Conservation (phyloP, 208 protist species). For the Leishmania martiniquensis region DNA sequence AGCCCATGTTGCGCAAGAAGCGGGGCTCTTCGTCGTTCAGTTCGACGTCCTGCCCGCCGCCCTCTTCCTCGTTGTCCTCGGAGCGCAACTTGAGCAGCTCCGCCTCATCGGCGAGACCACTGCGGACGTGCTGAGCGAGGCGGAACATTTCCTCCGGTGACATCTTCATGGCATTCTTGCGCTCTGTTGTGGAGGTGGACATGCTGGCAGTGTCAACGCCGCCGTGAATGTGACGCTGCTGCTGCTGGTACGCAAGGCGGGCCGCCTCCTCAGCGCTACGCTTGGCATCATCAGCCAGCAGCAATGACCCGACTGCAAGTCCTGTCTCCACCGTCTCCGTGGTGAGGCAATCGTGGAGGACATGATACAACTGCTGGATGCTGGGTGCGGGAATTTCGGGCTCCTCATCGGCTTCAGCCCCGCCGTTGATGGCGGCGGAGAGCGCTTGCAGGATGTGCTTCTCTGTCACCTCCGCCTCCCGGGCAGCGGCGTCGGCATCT, state of each 20-base stretch:
- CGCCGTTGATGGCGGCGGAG: constrained; percentile 29
- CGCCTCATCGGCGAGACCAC: constrained; percentile 81
- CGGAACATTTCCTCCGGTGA: constrained; percentile 89
- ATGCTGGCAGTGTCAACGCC: constrained; percentile 38
- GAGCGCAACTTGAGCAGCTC: constrained; percentile 68
- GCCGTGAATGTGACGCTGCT: constrained; percentile 29
- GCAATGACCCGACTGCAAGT: constrained; percentile 65
- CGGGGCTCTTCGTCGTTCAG: constrained; percentile 85
- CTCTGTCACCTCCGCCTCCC: constrained; percentile 22
- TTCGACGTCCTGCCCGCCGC: constrained; percentile 58
- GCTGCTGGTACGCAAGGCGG: constrained; percentile 44
- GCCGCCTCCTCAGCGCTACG: constrained; percentile 50
- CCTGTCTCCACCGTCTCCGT: constrained; percentile 41
- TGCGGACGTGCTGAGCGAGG: constrained; percentile 83
- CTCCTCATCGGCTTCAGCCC: constrained; percentile 28
- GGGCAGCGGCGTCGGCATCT: constrained; percentile 3
- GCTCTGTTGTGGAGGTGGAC: constrained; percentile 45
- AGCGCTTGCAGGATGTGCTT: constrained; percentile 28
- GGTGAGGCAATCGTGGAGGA: constrained; percentile 52
- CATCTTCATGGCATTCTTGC: constrained; percentile 76
- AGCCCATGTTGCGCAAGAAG: constrained; percentile 70
- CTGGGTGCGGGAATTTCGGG: constrained; percentile 53
- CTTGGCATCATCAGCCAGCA: constrained; percentile 59
- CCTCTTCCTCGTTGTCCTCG: constrained; percentile 72
- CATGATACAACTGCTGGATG: constrained; percentile 56